Percentiles rank a stretch among this genome's conserved stretches.
phyloP scores from a whole-genome alignment of 1,139 yeast species.

The Eremothecium cymbalariae region DNA sequence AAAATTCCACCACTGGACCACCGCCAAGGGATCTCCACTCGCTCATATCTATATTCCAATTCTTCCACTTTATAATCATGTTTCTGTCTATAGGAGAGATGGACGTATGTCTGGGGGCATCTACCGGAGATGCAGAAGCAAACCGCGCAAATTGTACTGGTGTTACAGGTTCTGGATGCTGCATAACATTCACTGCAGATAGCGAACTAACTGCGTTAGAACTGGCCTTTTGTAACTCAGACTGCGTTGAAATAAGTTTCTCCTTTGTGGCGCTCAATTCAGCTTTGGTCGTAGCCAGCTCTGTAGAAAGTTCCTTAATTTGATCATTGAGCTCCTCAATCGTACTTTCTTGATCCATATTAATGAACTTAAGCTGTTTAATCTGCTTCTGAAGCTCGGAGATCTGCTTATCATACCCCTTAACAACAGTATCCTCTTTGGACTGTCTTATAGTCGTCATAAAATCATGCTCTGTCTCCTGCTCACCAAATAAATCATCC shows the following conservation, averaged over 20 bases:
- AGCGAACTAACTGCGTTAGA: too few species aligned
- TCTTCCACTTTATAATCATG: slow-evolving; percentile 55
- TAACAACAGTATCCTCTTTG: slow-evolving; percentile 26
- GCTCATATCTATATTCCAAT: slow-evolving; percentile 84
- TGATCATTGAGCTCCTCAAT: slow-evolving; percentile 34
- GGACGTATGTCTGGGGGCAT: not conserved
- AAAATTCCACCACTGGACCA: slow-evolving; percentile 51
- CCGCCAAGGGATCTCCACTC: slow-evolving; percentile 62
- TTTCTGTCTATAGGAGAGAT: slow-evolving; percentile 25
- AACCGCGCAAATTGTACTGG: slow-evolving; percentile 3
- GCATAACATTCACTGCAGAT: not conserved
- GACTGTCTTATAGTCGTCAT: slow-evolving; percentile 28
- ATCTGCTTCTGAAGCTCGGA: slow-evolving; percentile 30
- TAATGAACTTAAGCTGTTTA: slow-evolving; percentile 34
- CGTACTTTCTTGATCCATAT: slow-evolving; percentile 43
- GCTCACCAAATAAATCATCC: slow-evolving; percentile 10
- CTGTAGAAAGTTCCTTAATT: slow-evolving; percentile 30
- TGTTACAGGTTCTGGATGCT: too few species aligned
- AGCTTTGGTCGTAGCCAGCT: slow-evolving; percentile 28
- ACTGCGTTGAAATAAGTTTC: slow-evolving; percentile 19
- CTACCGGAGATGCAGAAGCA: slow-evolving; percentile 1
- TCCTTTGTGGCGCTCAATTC: slow-evolving; percentile 13
- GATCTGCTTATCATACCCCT: slow-evolving; percentile 25
- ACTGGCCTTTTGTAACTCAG: slow-evolving; percentile 7
- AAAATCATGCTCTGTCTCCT: slow-evolving; percentile 20